Conservation (phyloP, 1,139 yeast species). For the Yamadazyma spencermartinsiae region DNA sequence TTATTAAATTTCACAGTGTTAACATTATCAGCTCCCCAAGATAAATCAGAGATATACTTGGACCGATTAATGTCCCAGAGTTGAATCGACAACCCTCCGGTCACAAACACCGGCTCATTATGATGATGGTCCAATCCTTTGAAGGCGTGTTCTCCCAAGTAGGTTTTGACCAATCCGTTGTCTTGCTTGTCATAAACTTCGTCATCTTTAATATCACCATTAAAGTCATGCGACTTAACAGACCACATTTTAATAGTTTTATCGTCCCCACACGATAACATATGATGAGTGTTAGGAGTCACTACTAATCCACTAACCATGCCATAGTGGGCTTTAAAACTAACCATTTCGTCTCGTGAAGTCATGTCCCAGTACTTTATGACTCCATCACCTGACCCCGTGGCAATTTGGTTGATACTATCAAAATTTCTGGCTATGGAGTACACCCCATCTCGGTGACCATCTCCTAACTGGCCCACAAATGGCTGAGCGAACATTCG, state of each 20-base stretch:
- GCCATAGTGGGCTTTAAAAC: constrained; percentile 89
- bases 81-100: constrained; percentile 89
- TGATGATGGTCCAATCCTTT: constrained; percentile 86
- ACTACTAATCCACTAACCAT: constrained; percentile 86
- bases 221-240: constrained; percentile 45
- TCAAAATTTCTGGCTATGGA: constrained; percentile 77
- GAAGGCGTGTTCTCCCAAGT: constrained; percentile 80
- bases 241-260: constrained; percentile 87
- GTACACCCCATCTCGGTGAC: constrained; percentile 96
- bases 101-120: constrained; percentile 71
- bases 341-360: constrained; percentile 68
- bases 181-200: constrained; percentile 32
- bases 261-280: constrained; percentile 90
- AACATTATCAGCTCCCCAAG: constrained; percentile 97
- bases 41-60: constrained; percentile 70
- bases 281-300: constrained; percentile 58
- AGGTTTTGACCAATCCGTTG: constrained; percentile 69
- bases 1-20: constrained; percentile 82
- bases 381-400: constrained; percentile 95
- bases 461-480: constrained; percentile 90
- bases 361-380: constrained; percentile 90
- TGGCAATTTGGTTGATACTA: constrained; percentile 72
- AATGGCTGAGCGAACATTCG: constrained; percentile 98
- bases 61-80: constrained; percentile 87
- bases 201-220: constrained; percentile 30